Base-by-base conservation (phyloP, 2,329 filamentous ascomycete genomes). In the Nigrospora sphaerica region DNA sequence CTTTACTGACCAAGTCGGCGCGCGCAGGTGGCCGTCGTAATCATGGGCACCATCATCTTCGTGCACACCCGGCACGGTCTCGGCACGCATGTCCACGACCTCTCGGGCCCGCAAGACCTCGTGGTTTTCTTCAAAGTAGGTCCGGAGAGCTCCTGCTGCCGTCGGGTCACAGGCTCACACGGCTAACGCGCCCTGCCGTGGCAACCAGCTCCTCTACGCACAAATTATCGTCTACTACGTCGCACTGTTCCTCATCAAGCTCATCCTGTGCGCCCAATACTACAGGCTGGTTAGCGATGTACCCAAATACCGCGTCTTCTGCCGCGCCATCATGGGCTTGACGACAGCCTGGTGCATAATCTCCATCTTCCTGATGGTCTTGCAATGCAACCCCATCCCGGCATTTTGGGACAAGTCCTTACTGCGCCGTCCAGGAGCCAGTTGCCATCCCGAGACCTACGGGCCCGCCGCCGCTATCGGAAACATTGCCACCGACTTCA, bases 401-500 rank as follows among this genome's bases (percentile, higher is more conserved):
- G 33, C 42, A 10, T 44, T 44, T n/a, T 44, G 42, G 42, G 42
- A 44, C 33, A 33, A 33, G 4, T 6, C 23, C 2, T 28, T 28
- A 10, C 10, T 28, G 23, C 7, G 6, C 23, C 23, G 10, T 5
- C 23, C 23, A 28, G 28, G 16, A 9, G 33, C 35, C 10, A 37
- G 19, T 7, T 44, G 42, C 42, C 16, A 14, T 11, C 23, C 35
- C 33, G 28, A 28, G 12, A 6, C 16, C 2, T 19, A 23, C 14
- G 42, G 42, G 12, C 33, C 36, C 13, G 33, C 36, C 19, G 32
- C 42, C 9, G 28, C 17, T 13, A 16, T 44, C 12, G 42, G 42
- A 19, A 44, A 44, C 42, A 37, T 44, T n/a, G 5, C 28, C 12
- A 44, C 42, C 19, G 42, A 44, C 18, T 44, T 44, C 33, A 32